A percentile compares a stretch with the other conserved stretches of the same genome.
phyloP scores from a whole-genome alignment of 1,139 yeast species.

The Yarrowia galli region DNA sequence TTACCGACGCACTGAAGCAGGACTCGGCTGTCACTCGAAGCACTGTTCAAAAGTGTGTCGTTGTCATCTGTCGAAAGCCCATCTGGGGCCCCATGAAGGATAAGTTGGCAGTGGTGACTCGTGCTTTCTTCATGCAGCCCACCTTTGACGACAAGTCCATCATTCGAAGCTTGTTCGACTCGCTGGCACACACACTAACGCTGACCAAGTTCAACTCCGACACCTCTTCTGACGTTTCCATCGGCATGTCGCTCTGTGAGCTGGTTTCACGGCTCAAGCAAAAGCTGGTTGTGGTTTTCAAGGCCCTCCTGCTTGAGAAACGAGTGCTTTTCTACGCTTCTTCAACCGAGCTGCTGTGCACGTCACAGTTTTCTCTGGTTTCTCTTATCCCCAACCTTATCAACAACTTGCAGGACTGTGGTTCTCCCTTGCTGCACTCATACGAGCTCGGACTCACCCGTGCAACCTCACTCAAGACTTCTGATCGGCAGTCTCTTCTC shows the following conservation, averaged over 20 bases:
- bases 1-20: slow-evolving; percentile 63
- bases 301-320: slow-evolving; percentile 78
- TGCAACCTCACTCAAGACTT: slow-evolving; percentile 77
- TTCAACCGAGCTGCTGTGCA: slow-evolving; percentile 80
- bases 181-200: slow-evolving; percentile 57
- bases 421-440: slow-evolving; percentile 75
- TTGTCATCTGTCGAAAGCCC: slow-evolving; percentile 86
- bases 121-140: slow-evolving; percentile 81
- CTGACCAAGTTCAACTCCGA: slow-evolving; percentile 33
- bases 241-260: slow-evolving; percentile 76
- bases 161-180: slow-evolving; percentile 75
- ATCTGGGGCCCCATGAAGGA: slow-evolving; percentile 85
- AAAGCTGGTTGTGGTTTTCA: slow-evolving; percentile 72
- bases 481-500: slow-evolving; percentile 77
- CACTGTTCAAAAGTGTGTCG: slow-evolving; percentile 89
- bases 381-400: slow-evolving; percentile 81
- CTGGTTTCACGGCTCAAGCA: slow-evolving; percentile 66
- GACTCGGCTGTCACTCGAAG: slow-evolving; percentile 81
- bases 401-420: slow-evolving; percentile 75
- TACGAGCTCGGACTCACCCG: slow-evolving; percentile 61
- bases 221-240: slow-evolving; percentile 60
- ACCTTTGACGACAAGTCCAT: slow-evolving; percentile 75
- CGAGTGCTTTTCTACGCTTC: slow-evolving; percentile 74
- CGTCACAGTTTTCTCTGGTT: slow-evolving; percentile 67
- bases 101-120: slow-evolving; percentile 86